phyloP scores from a whole-genome alignment of 2,329 filamentous ascomycete genomes.

The Talaromyces verruculosus region DNA sequence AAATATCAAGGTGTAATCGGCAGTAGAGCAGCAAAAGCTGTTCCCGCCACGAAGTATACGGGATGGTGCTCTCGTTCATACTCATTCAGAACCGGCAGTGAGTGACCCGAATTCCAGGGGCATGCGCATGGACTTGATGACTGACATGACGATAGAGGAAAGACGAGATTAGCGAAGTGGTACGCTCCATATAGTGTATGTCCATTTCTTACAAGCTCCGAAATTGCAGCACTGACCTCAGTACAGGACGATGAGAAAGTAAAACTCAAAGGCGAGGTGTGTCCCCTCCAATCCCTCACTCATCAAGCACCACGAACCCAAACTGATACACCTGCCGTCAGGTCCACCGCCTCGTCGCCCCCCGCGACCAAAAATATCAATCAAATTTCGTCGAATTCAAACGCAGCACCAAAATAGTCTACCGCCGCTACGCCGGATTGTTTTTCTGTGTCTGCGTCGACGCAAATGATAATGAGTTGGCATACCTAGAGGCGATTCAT shows the following conservation, averaged over 20 bases:
- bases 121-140: background rate
- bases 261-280: conserved; percentile 94
- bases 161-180: conserved; percentile 98
- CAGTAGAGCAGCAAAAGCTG: conserved; percentile 2
- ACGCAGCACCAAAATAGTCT: conserved; percentile 81
- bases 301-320: background rate
- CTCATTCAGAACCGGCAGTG: conserved; percentile 88
- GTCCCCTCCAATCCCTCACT: conserved; percentile 26
- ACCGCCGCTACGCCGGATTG: conserved; percentile 92
- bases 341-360: conserved; percentile 96
- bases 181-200: conserved; percentile 88
- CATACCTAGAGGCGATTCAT: conserved; percentile 95
- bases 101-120: conserved; percentile 24
- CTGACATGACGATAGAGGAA: conserved; percentile 65
- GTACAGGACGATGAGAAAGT: conserved; percentile 90
- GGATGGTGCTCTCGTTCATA: conserved; percentile 76
- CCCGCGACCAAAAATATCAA: conserved; percentile 98
- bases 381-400: conserved; percentile 95
- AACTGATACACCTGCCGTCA: conserved; percentile 35
- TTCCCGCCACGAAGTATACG: conserved; percentile 21
- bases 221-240: conserved; percentile 23
- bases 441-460: conserved; percentile 99
- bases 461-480: conserved; percentile 97
- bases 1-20: background rate
- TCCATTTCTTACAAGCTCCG: conserved; percentile 19